phyloP scores from a whole-genome alignment of 352 stramenopile species.

The Globisporangium sylvaticum region DNA sequence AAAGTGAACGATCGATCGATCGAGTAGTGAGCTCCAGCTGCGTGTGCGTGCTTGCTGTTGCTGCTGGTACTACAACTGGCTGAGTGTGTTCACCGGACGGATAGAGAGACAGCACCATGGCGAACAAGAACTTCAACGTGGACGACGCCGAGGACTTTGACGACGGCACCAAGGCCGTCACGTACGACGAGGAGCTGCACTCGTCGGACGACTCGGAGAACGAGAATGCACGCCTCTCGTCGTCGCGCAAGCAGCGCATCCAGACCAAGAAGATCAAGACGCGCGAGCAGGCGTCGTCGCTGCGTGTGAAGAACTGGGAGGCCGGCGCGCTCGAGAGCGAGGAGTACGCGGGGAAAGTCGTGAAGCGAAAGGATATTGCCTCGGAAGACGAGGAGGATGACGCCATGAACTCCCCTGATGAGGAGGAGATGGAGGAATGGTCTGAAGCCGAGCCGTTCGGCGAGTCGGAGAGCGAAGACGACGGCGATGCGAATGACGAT shows the following conservation, averaged over 20 bases:
- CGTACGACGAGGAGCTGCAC: conserved; percentile 25
- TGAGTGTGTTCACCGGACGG: not conserved
- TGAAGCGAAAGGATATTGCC: conserved; percentile 60
- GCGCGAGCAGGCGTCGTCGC: conserved; percentile 46
- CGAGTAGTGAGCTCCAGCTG: conserved; percentile 1
- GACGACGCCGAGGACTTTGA: conserved; percentile 81
- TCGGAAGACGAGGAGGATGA: not conserved
- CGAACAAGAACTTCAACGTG: conserved; percentile 66
- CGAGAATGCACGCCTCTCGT: conserved; percentile 35
- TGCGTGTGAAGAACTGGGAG: conserved; percentile 81
- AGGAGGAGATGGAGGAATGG: conserved; percentile 74
- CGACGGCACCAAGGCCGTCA: conserved; percentile 63
- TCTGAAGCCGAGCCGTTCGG: conserved; percentile 82
- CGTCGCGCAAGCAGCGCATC: conserved; percentile 57
- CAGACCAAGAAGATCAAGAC: conserved; percentile 28
- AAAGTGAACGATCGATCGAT: not conserved
- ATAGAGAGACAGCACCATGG: conserved; percentile 27
- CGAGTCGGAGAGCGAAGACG: conserved; percentile 46
- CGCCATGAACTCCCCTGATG: conserved; percentile 53
- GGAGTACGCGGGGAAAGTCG: conserved; percentile 75
- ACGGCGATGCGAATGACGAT: conserved; percentile 20
- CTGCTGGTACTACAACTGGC: not conserved
- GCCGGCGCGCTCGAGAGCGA: conserved; percentile 39
- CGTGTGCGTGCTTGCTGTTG: not conserved
- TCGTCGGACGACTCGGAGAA: conserved; percentile 17